Conservation (phyloP, 2,329 filamentous ascomycete species). For the Arthrobotrys sinensis region DNA sequence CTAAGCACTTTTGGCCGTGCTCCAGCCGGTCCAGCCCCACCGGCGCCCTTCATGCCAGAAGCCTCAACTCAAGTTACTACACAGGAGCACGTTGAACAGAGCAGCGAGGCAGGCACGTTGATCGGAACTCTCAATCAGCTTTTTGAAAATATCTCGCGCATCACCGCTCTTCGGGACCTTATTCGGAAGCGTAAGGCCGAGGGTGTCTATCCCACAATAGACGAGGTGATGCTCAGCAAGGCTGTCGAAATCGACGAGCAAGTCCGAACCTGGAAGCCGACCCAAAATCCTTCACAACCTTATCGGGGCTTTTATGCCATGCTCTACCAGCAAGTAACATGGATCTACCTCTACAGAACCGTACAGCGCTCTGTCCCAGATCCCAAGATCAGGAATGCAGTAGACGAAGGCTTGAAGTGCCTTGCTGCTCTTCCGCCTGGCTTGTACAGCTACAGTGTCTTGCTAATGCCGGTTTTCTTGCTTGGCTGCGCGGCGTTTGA, state of each 20-base stretch:
- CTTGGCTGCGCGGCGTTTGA: slow-evolving; percentile 76
- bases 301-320: slow-evolving; percentile 74
- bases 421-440: slow-evolving; percentile 73
- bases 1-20: slow-evolving; percentile 31
- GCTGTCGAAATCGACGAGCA: slow-evolving; percentile 82
- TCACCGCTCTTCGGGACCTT: slow-evolving; percentile 81
- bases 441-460: slow-evolving; percentile 73
- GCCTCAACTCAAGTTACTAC: slow-evolving; percentile 31
- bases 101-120: slow-evolving; percentile 73
- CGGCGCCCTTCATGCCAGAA: slow-evolving; percentile 51
- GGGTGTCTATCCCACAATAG: slow-evolving; percentile 77
- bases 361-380: slow-evolving; percentile 73
- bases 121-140: slow-evolving; percentile 87
- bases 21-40: slow-evolving; percentile 3
- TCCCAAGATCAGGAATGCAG: slow-evolving; percentile 73
- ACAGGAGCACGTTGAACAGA: slow-evolving; percentile 19
- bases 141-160: slow-evolving; percentile 83
- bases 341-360: slow-evolving; percentile 76
- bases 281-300: slow-evolving; percentile 69
- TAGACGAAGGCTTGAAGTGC: slow-evolving; percentile 74
- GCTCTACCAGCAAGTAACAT: slow-evolving; percentile 76
- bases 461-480: slow-evolving; percentile 75
- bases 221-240: slow-evolving; percentile 80
- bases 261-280: slow-evolving; percentile 80
- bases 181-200: slow-evolving; percentile 78